phyloP scores from a whole-genome alignment of 768 basidiomycete genomes.

The Mycena galopus region DNA sequence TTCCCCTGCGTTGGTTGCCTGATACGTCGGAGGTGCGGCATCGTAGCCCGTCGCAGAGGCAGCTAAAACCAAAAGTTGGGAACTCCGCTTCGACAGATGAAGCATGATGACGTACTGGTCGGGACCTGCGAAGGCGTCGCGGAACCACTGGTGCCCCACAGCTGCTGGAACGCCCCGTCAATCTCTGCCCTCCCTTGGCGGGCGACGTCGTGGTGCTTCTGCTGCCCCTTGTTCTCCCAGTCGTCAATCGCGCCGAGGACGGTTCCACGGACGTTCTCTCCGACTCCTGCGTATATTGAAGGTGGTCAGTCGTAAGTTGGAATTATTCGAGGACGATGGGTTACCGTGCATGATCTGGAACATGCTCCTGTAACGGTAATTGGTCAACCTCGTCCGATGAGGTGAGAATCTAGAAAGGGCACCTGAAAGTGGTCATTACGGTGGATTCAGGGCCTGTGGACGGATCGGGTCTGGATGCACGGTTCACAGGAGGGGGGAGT shows the following conservation, averaged over 20 bases:
- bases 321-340: no score
- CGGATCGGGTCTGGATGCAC: neutral
- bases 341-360: constrained; percentile 21
- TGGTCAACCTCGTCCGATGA: neutral
- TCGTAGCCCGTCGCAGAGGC: constrained; percentile 12
- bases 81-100: neutral
- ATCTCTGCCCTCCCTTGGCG: constrained; percentile 23
- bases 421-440: constrained; percentile 6
- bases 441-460: neutral
- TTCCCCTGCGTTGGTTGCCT: neutral
- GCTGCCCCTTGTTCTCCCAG: constrained; percentile 21
- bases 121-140: neutral
- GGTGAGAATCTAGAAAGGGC: no score
- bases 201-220: constrained; percentile 31
- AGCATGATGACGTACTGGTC: neutral
- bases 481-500: constrained; percentile 22
- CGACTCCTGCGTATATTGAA: constrained; percentile 6
- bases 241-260: constrained; percentile 32
- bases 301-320: no score
- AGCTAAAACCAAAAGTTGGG: neutral
- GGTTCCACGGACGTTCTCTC: constrained; percentile 28
- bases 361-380: constrained; percentile 1
- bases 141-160: constrained; percentile 1
- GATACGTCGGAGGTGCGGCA: constrained; percentile 15
- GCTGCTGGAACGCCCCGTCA: constrained; percentile 13